Evolutionary conservation across 2,329 filamentous ascomycete genomes (phyloP), one percentile per base, ranked within the genome.

Genomic region (Neurospora sp.): DNA sequence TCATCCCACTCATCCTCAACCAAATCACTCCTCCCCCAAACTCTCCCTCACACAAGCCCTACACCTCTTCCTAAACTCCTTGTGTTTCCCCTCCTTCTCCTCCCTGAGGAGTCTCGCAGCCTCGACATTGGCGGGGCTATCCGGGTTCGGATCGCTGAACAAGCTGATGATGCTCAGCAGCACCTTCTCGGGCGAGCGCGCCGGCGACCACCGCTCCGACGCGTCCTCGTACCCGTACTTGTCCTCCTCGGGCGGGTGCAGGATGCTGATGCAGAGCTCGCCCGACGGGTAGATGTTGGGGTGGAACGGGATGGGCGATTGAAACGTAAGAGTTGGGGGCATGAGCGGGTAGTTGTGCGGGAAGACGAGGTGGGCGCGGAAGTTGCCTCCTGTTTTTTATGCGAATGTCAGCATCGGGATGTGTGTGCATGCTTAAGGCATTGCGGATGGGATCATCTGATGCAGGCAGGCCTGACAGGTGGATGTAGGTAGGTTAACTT

Each of bases 171-270:
- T 94, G 76, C 89, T 93, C 39, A 99, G 82, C 66, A 99, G 83
- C 72, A 99, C 98, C 28, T 93, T 97, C 84, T 97, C 95, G 68
- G 95, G 94, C 12, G 91, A 94, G 81, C 98, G 96, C 2, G 98
- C 95, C 37, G 96, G 96, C 71, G 88, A 92, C 96, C 96, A 99
- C 71, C 96, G 89, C 85, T 99, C 96, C 38, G 88, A 86, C 17
- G 93, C 94, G 36, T 87, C 87, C 81, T 99, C 96, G 83, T 99
- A 99, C 68, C 95, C 95, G 81, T 92, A 96, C 78, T 92, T 89
- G 78, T 99, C 96, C 77, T 97, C 94, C 82, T 92, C 94, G 4
- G 96, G 95, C 12, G 95, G 92, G 80, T 99, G 96, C 57, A 99
- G 86, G 82, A 99, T 99, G 62, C 92, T 96, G 80, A 99, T 98